Base-by-base conservation (phyloP, 768 basidiomycete genomes). In the Candolleomyces eurysporus region DNA sequence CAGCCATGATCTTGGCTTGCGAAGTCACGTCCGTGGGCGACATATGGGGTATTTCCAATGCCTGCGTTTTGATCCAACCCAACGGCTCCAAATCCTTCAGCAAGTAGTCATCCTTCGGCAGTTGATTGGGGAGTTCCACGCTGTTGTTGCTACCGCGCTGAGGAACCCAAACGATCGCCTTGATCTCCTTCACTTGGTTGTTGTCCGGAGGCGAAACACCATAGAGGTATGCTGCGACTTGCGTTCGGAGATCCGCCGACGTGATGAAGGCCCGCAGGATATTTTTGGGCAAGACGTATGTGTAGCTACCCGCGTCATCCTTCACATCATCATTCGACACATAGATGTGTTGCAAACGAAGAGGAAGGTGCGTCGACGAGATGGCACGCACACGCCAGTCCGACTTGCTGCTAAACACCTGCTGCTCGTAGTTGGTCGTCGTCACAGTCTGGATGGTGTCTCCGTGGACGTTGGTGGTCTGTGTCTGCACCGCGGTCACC, bases 351-450 rank as follows among this genome's bases (percentile, higher is more conserved):
- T 98, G 96, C 62, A 98, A 82, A 69, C 97, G 94, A 63, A 99
- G 87, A 4, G 96, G 88, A 50, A 99, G 83, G 74, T 99, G 96
- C 21, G 96, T 98, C 0, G 97, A 91, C 16, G 94, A 96, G 69
- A 99, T 98, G 39, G 97, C 97, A 64, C 97, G 91, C 36, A 98
- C 92, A 68, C 97, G 94, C 97, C 97, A 99, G 74, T 99, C 97
- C 4, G 97, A 98, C 80, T 99, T 98, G 79, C 91, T 93, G 75
- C 93, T 96, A 80, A 99, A 99, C n/a, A 94, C 90, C 70, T 94
- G 92, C 69, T 98, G 95, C 75, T 97, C 97, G 72, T 99, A 99
- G 71, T 92, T 94, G 63, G 97, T 97, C 0, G 96, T 99, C 2
- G 97, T 99, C 6, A 96, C 88, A 1, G 92, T 93, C 72, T 95